Percentiles rank a stretch among this genome's conserved stretches.
phyloP scores from a whole-genome alignment of 2,329 filamentous ascomycete genomes.

The Macrophomina pseudophaseolina region DNA sequence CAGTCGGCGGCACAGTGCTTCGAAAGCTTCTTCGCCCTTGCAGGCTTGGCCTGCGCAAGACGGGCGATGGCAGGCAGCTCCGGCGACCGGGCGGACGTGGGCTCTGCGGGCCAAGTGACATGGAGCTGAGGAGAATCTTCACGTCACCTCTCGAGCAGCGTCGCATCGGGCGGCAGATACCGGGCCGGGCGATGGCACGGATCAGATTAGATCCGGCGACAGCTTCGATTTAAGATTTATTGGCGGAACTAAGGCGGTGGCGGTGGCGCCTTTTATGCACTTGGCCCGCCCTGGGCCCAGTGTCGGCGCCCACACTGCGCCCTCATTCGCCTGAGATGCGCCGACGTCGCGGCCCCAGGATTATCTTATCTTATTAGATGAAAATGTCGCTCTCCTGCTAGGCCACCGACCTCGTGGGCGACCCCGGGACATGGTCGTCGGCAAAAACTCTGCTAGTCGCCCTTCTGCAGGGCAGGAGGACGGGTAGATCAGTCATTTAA shows the following conservation, averaged over 20 bases:
- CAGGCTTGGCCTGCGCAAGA: background rate
- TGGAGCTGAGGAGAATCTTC: constrained; percentile 2
- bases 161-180: constrained; percentile 7
- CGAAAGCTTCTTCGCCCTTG: background rate
- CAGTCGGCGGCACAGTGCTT: background rate
- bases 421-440: background rate
- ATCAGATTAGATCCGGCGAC: constrained; percentile 25
- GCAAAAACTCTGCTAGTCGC: constrained; percentile 9
- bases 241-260: constrained; percentile 7
- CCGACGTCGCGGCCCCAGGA: constrained; percentile 1
- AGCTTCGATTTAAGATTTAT: background rate
- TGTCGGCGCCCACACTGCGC: background rate
- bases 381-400: background rate
- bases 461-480: background rate
- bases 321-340: background rate
- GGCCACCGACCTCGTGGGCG: background rate
- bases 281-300: background rate
- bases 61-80: background rate
- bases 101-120: background rate
- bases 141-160: constrained; percentile 14
- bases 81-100: background rate
- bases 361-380: constrained; percentile 26
- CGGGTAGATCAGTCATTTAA: constrained; percentile 21
- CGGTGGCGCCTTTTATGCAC: constrained; percentile 8
- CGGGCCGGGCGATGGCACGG: background rate